Conservation (phyloP, 1,139 yeast species). For the Diutina neorugosa region DNA sequence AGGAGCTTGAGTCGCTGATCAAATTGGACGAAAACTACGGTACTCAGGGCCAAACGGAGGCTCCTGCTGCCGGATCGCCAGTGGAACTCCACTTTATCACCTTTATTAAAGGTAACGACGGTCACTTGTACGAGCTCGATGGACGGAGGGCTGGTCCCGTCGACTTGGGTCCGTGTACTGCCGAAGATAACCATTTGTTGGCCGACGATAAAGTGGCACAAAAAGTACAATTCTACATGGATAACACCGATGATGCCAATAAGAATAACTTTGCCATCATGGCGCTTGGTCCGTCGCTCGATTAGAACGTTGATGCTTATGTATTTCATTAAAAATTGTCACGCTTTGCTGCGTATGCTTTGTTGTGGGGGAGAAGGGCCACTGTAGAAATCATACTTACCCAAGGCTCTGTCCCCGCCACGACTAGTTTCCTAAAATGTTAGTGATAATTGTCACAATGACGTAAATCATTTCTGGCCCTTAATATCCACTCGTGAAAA, state of each 20-base stretch:
- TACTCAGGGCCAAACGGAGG: constrained; percentile 62
- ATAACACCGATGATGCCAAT: constrained; percentile 45
- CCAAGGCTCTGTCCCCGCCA: too few relatives aligned
- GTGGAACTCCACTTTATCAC: constrained; percentile 71
- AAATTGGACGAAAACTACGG: constrained; percentile 49
- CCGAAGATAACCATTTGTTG: constrained; percentile 33
- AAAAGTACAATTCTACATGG: constrained; percentile 56
- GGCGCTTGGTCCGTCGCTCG: constrained; percentile 46
- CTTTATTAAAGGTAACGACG: constrained; percentile 45
- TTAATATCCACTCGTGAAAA: constrained; percentile 74
- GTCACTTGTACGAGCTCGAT: constrained; percentile 72
- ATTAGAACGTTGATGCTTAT: background rate
- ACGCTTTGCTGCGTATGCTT: too few relatives aligned
- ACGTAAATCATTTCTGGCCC: constrained; percentile 54
- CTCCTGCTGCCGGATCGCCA: constrained; percentile 59
- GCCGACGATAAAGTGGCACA: constrained; percentile 36
- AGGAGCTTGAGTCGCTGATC: constrained; percentile 34
- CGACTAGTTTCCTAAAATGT: too few relatives aligned
- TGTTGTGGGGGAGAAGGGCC: too few relatives aligned
- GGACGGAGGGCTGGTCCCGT: constrained; percentile 79
- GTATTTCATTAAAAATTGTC: background rate
- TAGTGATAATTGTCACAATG: too few relatives aligned
- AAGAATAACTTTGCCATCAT: constrained; percentile 53
- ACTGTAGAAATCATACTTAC: too few relatives aligned
- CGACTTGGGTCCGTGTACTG: constrained; percentile 37